Base-by-base conservation (phyloP, 306 rosid genomes). In the Sophora flavescens region DNA sequence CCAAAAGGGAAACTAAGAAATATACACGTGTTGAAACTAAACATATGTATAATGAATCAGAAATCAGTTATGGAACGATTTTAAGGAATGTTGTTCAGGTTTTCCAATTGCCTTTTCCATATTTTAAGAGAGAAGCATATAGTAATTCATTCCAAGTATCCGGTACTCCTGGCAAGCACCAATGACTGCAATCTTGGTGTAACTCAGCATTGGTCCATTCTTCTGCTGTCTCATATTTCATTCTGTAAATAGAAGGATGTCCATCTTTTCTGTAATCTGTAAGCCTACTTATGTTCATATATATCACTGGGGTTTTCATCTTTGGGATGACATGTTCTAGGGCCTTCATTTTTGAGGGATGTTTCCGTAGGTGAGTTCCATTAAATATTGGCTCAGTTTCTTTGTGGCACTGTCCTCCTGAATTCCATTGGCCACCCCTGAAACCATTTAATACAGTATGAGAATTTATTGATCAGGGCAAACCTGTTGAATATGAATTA, bases 381-480 rank as follows among this genome's bases (percentile, higher is more conserved):
- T 87, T 88, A n/a, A 70, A 78, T 79, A 96, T 92, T 22, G 98
- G 99, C 52, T 89, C 93, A 0, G 82, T 83, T 83, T 95, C 97
- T 76, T 82, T 85, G 85, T 86, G 85, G 84, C 99, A 96, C 50
- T 88, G 91, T 67, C 99, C 99, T 51, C 99, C 97, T 1, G 99
- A 92, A 74, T 96, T 92, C 99, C 99, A 96, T 45, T 85, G 93
- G 42, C 99, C 99, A 63, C 98, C 93, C 14, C 99, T 96, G 89
- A 87, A 84, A 74, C 48, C 77, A 85, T 26, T 69, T 80, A 41
- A 65, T 41, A 71, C 15, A 74, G 26, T 51, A 71, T 18, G 63
- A 52, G 2, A 79, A 77, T 39, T 44, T n/a, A 62, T 35, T 18
- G 5, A 17, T 22, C 2, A 56, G 6, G 71, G 60, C 63, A 47